Percentiles rank a stretch among this genome's conserved stretches.
These are phyloP conservation scores for Pestalotiopsis sp. DNA, from an alignment of 2,329 filamentous ascomycete species.

Conservation along the genomic window DNA sequence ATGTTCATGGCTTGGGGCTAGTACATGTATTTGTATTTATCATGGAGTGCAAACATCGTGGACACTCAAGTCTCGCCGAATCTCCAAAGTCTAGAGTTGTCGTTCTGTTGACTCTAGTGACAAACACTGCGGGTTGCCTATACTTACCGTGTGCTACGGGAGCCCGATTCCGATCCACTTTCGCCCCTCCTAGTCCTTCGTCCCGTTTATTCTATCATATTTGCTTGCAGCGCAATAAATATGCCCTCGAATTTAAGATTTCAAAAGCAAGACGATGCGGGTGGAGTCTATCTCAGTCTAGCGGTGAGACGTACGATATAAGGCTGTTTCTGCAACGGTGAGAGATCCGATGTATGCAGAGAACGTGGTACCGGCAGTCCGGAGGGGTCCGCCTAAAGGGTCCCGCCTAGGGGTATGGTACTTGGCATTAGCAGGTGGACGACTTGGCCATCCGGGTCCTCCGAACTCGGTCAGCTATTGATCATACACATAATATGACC, in stretches of 20 bases:
- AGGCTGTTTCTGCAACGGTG: not conserved
- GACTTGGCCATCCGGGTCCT: not conserved
- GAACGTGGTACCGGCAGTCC: not conserved
- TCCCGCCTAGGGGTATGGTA: not conserved
- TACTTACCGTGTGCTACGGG: not conserved
- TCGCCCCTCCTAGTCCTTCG: not conserved
- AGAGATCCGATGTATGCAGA: not conserved
- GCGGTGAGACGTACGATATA: conserved; percentile 2
- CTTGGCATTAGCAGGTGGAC: not conserved
- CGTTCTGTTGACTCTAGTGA: not conserved
- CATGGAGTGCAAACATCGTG: not conserved
- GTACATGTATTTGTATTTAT: not conserved
- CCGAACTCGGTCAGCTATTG: not conserved
- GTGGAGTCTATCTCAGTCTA: not conserved
- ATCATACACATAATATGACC: not conserved
- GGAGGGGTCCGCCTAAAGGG: not conserved
- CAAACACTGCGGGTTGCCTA: not conserved
- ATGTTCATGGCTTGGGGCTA: not conserved
- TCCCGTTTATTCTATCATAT: not conserved
- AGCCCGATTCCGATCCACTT: not conserved
- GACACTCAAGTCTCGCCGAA: not conserved
- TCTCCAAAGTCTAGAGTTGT: not conserved
- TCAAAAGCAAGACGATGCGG: not conserved
- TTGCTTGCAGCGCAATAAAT: not conserved
- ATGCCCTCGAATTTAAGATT: not conserved